Evolutionary conservation across 1,139 yeast genomes (phyloP), one percentile per base, ranked within the genome.

Genomic region (Candida freyschussii): DNA sequence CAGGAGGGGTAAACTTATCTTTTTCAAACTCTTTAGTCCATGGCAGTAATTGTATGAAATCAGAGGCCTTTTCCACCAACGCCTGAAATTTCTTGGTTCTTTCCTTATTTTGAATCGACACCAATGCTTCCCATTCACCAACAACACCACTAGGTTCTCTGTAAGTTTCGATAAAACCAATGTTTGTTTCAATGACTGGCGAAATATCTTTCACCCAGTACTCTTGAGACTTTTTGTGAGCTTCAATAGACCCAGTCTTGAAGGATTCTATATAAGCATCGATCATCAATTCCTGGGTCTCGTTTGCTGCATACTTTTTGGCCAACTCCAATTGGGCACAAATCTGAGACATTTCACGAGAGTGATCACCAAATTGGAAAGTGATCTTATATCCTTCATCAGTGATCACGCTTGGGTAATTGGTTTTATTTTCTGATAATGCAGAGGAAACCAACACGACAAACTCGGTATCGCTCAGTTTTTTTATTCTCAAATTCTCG

Each of bases 81-180:
- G 65, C 65, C 18, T 79, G 75, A 54, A 86, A 86, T 51, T 84
- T 85, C 33, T 75, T 79, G 15, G 96, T 86, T 44, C 94, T 72
- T 45, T 84, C 91, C 52, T 81, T 80, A 59, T 86, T 84, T 34
- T 85, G 94, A 76, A 85, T 82, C n/a, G 95, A 93, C 24, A 86
- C 93, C 29, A 86, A 63, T 21, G 95, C 87, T 62, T 86, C 95
- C 91, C 93, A 86, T 61, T 86, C 96, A 40, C 95, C 96, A 54
- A 91, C 75, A 28, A 85, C 86, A 30, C 95, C 95, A 13, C 89
- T 74, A 12, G 95, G 95, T 55, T 85, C 96, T 57, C 96, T 71
- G 60, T 86, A 86, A 19, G 95, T 85, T 62, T 86, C 96, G 50
- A 86, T 85, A 55, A 85, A 86, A 0, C 96, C 96, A 48, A 85